Percentiles rank a stretch among this genome's conserved stretches.
Evolutionary conservation across 2,329 filamentous ascomycete genomes (phyloP).

Genomic region (Chrysosphaeria jannelii): DNA sequence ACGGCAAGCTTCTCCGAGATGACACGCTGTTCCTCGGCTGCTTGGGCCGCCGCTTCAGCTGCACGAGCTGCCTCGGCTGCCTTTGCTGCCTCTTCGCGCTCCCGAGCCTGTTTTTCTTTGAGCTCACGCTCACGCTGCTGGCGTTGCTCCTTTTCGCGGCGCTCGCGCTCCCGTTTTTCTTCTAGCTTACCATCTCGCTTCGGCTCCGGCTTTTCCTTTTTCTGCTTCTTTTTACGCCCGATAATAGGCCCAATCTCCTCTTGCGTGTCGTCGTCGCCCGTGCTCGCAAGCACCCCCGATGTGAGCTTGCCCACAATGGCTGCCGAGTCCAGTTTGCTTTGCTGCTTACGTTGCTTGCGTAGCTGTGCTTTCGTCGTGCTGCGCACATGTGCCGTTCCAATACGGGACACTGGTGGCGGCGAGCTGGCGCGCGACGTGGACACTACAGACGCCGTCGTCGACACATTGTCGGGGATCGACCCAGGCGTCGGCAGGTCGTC

Average conservation of each 20-base stretch:
- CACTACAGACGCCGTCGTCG: conserved; percentile 25
- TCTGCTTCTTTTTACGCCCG: conserved; percentile 61
- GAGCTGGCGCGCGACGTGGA: conserved; percentile 40
- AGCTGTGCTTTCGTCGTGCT: conserved; percentile 49
- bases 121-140: too few relatives aligned
- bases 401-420: conserved; percentile 26
- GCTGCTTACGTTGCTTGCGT: conserved; percentile 44
- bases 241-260: conserved; percentile 36
- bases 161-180: too few relatives aligned
- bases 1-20: too few relatives aligned
- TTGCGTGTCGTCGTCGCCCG: conserved; percentile 16
- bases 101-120: too few relatives aligned
- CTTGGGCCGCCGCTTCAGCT: too few relatives aligned
- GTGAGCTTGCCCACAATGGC: conserved; percentile 9
- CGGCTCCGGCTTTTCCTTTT: conserved; percentile 29
- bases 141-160: too few relatives aligned
- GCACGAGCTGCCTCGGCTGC: neutral
- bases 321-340: conserved; percentile 29
- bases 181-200: too few relatives aligned
- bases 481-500: conserved; percentile 43
- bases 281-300: conserved; percentile 7
- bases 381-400: conserved; percentile 38
- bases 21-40: too few relatives aligned
- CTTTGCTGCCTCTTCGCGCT: neutral
- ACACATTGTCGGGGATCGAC: conserved; percentile 22